Conservation (phyloP, 164 flowering plant species). For the Piper longum region DNA sequence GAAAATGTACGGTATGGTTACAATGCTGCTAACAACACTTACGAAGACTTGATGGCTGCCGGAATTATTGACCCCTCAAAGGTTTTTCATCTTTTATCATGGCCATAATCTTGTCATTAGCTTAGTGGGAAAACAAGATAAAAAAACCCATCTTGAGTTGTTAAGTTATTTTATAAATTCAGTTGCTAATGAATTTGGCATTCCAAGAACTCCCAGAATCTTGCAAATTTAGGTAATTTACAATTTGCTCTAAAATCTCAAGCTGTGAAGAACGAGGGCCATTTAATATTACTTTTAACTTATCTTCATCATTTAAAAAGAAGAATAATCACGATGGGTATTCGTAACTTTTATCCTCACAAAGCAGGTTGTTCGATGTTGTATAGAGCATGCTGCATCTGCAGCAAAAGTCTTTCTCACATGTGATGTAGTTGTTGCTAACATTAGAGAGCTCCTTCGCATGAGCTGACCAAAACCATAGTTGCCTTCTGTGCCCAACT, state of each 20-base stretch:
- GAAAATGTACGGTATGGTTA: slow-evolving; percentile 47
- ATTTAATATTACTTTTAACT: not conserved
- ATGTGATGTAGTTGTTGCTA: slow-evolving; percentile 56
- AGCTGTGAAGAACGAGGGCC: too few relatives aligned
- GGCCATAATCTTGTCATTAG: not conserved
- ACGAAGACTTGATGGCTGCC: slow-evolving; percentile 65
- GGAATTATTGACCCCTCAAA: slow-evolving; percentile 81
- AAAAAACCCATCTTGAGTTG: too few relatives aligned
- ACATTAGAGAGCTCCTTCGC: slow-evolving; percentile 30
- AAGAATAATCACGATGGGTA: not conserved
- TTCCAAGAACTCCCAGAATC: not conserved
- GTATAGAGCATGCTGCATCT: slow-evolving; percentile 72
- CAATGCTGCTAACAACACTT: slow-evolving; percentile 64
- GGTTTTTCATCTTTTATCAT: slow-evolving; percentile 21
- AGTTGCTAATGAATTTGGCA: not conserved
- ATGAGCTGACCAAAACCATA: slow-evolving; percentile 21
- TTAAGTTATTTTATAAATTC: too few relatives aligned
- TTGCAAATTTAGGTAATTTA: not conserved
- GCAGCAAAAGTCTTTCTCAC: slow-evolving; percentile 65
- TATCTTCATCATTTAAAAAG: not conserved
- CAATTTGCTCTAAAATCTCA: too few relatives aligned
- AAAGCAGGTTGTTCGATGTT: slow-evolving; percentile 70
- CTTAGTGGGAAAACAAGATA: too few relatives aligned
- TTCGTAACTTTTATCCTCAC: not conserved
- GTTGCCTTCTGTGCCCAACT: slow-evolving; percentile 3